Evolutionary conservation across 2,329 filamentous ascomycete species (phyloP), one percentile per base, ranked within the genome.

Genomic region (Exophiala bonariae): DNA sequence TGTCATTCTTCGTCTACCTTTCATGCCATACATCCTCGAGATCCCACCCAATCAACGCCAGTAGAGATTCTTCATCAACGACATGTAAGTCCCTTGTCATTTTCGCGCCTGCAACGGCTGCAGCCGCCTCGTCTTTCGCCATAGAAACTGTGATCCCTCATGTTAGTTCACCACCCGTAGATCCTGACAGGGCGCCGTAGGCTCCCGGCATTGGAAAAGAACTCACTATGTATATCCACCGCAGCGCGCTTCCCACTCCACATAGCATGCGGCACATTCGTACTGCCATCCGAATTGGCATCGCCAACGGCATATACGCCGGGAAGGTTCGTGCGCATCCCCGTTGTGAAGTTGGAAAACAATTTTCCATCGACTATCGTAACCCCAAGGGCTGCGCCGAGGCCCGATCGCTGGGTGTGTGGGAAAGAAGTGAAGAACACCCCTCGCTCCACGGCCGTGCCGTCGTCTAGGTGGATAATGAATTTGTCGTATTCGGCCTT

Each of bases 191-290:
- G n/a, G n/a, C n/a, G n/a, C n/a, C n/a, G n/a, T n/a, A n/a, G n/a
- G n/a, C n/a, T n/a, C n/a, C n/a, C n/a, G n/a, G n/a, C n/a, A 11
- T 26, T 39, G 38, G 26, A 11, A 23, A 20, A 6, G 13, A 10
- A 19, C 77, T 68, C 59, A 81, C 79, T 71, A 54, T 84, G 81
- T 3, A 81, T 49, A 39, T 66, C 80, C 1, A 84, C 79, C 4
- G 77, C 80, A 0, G 79, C 69, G 22, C 73, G 63, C 70, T 84
- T 84, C 2, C 80, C 81, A 10, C 68, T 77, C 58, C 70, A 83
- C 57, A 84, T 72, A 0, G 81, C 81, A 52, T 83, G 80, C 0
- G 79, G 79, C 1, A 83, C 74, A 52, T 83, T 84, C 3, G 79
- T 82, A 7, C 70, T 67, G n/a, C 76, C 75, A 43, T 83, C 80